Evolutionary conservation across 305 asterid species (phyloP), one percentile per base, ranked within the genome.

Genomic region (Coffea humblotiana): DNA sequence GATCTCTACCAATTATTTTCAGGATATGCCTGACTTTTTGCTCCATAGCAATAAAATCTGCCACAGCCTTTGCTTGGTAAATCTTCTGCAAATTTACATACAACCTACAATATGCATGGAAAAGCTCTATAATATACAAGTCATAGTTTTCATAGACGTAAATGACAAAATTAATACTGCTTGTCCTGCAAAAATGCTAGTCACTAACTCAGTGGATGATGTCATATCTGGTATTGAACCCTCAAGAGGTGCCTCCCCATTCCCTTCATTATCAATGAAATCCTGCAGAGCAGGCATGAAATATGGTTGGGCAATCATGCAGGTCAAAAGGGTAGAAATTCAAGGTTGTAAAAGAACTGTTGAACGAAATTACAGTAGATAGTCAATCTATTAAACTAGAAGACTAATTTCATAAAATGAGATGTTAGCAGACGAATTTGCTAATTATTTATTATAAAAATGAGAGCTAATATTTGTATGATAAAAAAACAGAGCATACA

Each of bases 171-270:
- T 18, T 27, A 47, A 60, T 51, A 11, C 23, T 74, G 72, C 61
- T 76, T 72, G 74, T 80, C 82, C 68, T 60, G 16, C 14, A 72
- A 75, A 87, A 83, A 79, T 51, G 76, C 77, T 66, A 77, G 84
- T 71, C 83, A 88, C 97, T 91, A 72, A 96, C 99, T 94, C 99
- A 0, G 99, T 94, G 12, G 97, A 94, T 82, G 99, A 94, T 72
- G 98, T 94, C 99, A 96, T 96, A 83, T 96, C 99, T 14, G 99
- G 98, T 86, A 96, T 94, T 71, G 97, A 87, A 82, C 98, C 99
- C 85, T 96, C 99, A 52, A 96, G 92, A 79, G 99, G 97, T 81
- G 93, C 93, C 90, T 91, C 99, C 65, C 98, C 97, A 47, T 87
- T 90, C 77, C 99, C 98, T 94, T 96, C 98, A 82, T 87, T 91